Evolutionary conservation across 345 rosid species (phyloP), one percentile per base, ranked within the genome.

Genomic region (Camelina hispida): DNA sequence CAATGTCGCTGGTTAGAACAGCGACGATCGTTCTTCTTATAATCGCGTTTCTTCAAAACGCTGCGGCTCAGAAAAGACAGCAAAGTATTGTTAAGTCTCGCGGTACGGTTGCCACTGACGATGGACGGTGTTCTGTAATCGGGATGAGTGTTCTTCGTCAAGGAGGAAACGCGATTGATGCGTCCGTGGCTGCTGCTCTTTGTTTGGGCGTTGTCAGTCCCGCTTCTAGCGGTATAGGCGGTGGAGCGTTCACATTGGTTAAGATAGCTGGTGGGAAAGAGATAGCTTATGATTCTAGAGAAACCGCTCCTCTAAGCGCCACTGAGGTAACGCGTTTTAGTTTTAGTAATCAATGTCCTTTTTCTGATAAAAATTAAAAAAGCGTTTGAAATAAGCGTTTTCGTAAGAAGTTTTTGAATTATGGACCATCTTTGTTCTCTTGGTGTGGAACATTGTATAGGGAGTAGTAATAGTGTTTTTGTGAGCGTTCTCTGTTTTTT

Each of bases 131-230:
- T 78, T 88, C 90, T 4, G 46, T n/a, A 9, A 81, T 83, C 1
- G 90, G 89, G 46, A 61, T 18, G 62, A 59, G 63, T 7, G 44
- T 75, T 54, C 87, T 87, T 14, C 63, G 83, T 0, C 43, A 47
- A 3, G 86, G 93, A 52, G 93, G 91, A 18, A 78, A 87, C 58
- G 91, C 89, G 1, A 79, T 87, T n/a, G 93, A 88, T 74, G 88
- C 89, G 8, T 76, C 91, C 0, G 87, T 85, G 3, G 93, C 88
- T 5, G 76, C 85, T 8, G 67, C 88, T 7, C 75, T 88, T 6
- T 88, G 91, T 70, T 66, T 83, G 62, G 93, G 89, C 8, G 89
- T 88, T 28, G 89, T 86, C 6, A 83, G 85, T 74, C 83, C 90
- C 1, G 84, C 88, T 4, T 84, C 90, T 5, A 88, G 88, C 56